Evolutionary conservation across 2,329 filamentous ascomycete species (phyloP).

Genomic region (Penicillium sp.): DNA sequence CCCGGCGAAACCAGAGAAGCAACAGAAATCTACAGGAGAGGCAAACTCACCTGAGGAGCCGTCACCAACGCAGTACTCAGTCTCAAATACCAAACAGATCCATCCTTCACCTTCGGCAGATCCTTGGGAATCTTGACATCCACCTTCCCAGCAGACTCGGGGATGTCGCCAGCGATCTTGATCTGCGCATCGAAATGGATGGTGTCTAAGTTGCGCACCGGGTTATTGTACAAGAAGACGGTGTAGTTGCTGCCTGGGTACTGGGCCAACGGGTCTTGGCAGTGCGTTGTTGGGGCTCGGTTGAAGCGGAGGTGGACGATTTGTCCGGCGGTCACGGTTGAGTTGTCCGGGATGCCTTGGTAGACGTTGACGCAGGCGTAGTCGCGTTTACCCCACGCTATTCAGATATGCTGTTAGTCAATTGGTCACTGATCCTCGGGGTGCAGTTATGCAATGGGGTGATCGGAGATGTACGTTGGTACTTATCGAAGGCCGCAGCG

Average conservation of each 20-base stretch:
- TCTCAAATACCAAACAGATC: slow-evolving; percentile 37
- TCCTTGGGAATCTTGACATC: slow-evolving; percentile 32
- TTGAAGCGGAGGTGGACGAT: slow-evolving; percentile 34
- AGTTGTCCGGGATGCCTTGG: slow-evolving; percentile 39
- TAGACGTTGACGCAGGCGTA: slow-evolving; percentile 39
- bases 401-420: slow-evolving; percentile 1
- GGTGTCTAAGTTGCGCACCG: slow-evolving; percentile 27
- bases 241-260: slow-evolving; percentile 32
- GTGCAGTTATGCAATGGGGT: not conserved
- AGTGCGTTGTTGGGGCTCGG: slow-evolving; percentile 32
- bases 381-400: slow-evolving; percentile 42
- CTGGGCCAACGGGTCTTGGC: slow-evolving; percentile 25
- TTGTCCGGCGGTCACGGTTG: slow-evolving; percentile 32
- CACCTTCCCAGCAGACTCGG: slow-evolving; percentile 24
- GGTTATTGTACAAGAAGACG: slow-evolving; percentile 39
- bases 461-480: slow-evolving; percentile 27
- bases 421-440: too few relatives aligned
- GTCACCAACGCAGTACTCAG: slow-evolving; percentile 27
- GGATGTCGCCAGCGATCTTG: slow-evolving; percentile 27
- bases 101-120: slow-evolving; percentile 32
- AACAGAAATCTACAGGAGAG: not conserved
- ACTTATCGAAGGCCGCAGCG: slow-evolving; percentile 38
- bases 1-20: not conserved
- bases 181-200: slow-evolving; percentile 29
- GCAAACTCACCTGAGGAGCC: slow-evolving; percentile 35